Evolutionary conservation across 306 rosid genomes (phyloP), one percentile per base, ranked within the genome.

Genomic region (Rosa persica): DNA sequence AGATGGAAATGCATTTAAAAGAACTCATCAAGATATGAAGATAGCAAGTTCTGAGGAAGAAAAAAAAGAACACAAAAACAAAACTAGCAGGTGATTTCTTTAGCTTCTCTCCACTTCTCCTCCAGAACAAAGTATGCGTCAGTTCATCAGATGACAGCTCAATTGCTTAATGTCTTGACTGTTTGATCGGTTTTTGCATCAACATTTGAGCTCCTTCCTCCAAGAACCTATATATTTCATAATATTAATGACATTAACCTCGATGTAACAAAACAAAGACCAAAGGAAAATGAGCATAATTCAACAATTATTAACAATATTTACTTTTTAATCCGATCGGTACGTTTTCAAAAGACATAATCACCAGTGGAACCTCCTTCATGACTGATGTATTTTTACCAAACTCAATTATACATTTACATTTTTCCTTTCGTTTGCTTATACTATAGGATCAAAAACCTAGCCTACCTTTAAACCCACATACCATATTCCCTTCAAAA

Each of bases 121-220:
- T 57, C 19, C 42, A 44, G 12, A 38, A 20, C 71, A 51, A 55
- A 44, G 5, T 2, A 51, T 2, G 48, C 15, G 38, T 0, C 82
- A 81, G 75, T 92, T 92, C 98, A 82, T 90, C 76, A 94, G 68
- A 75, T 89, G 94, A 74, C 89, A 88, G 82, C 91, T 89, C 81
- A 94, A 54, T 65, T 86, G 87, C 68, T 87, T 88, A 30, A 94
- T 87, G 80, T 94, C 98, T 10, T 10, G 97, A 86, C 84, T 89
- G 97, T 73, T 88, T 92, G 78, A 94, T 85, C 8, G 97, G 97
- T 87, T 94, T 94, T 69, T 81, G 57, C 70, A 94, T 89, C 91
- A 94, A 94, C 96, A 92, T 94, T 70, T 94, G 90, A 80, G 98
- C 98, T 82, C 98, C 97, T 81, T 92, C 97, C 83, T 90, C 94